Conservation (phyloP, 805 yeast species). For the Kockiozyma suomiensis region DNA sequence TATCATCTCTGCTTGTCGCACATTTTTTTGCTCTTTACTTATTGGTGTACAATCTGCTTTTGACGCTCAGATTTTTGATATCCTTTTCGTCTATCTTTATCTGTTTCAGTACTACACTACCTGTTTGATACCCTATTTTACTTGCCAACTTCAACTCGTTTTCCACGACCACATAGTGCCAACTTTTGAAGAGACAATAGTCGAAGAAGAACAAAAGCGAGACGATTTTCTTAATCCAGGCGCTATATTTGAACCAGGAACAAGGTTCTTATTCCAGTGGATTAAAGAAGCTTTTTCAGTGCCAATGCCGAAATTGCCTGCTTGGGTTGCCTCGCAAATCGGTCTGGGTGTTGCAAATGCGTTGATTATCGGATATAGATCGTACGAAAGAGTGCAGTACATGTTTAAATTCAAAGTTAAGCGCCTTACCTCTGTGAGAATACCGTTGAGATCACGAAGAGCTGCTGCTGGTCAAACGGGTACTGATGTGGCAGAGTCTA, state of each 20-base stretch:
- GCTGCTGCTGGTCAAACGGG: neutral
- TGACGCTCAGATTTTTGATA: neutral
- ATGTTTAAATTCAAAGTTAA: slow-evolving; percentile 6
- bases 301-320: slow-evolving; percentile 27
- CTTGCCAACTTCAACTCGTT: neutral
- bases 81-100: neutral
- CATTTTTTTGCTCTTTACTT: neutral
- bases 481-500: neutral
- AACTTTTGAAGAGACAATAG: neutral
- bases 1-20: too few relatives aligned
- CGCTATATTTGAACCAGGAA: neutral
- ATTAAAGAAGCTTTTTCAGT: slow-evolving; percentile 7
- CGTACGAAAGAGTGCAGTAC: slow-evolving; percentile 28
- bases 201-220: neutral
- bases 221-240: neutral
- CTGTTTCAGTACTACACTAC: neutral
- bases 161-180: neutral
- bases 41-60: neutral
- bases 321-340: slow-evolving; percentile 30
- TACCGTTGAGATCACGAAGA: neutral
- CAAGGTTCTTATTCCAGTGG: slow-evolving; percentile 5
- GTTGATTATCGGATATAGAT: slow-evolving; percentile 25
- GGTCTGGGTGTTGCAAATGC: slow-evolving; percentile 32
- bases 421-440: neutral
- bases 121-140: neutral